Base-by-base conservation (phyloP, 73 alveolate species). In the Urostyla sp. region DNA sequence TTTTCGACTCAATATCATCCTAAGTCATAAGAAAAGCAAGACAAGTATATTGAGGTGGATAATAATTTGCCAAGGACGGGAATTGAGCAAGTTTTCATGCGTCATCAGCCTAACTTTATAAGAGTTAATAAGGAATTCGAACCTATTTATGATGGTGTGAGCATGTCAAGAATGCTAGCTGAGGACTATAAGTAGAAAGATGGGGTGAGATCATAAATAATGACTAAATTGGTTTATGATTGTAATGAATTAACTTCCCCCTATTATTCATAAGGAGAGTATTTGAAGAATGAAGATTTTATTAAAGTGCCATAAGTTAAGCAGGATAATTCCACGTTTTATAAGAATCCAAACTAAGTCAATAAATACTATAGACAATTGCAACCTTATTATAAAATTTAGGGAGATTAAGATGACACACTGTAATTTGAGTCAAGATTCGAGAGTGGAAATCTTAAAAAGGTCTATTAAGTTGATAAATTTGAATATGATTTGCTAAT, bases 401-500 rank as follows among this genome's bases (percentile, higher is more conserved):
- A 35, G 26, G 26, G n/a, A 27, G 24, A 21, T 50, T 30, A 16
- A 28, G 87, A 77, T 50, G 67, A 59, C 16, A 56, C 78, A 11
- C 46, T 75, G 34, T 21, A 56, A 7, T 75, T 75, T 56, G 87
- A 75, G 27, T 34, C 67, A 26, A 59, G 87, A n/a, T 75, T 75
- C 40, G 87, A 75, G 67, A 55, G 78, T 54, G 78, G 87, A 1
- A 75, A 98, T 89, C 88, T 98, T 3, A 84, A 96, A 40, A 89
- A 96, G 46, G 99, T 95, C 0, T 88, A 93, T 18, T 51, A 75
- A 38, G 26, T 52, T 1, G 94, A 94, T 58, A 95, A 91, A 38
- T 92, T 80, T 88, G 98, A 96, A 82, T 97, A 98, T 84, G 99
- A 98, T 59, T 89, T 98, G 72, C 88, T 88, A 82, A 82, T 98